Percentiles rank a stretch among this genome's conserved stretches.
phyloP scores from a whole-genome alignment of 306 rosid genomes.

The Pyrus communis region DNA sequence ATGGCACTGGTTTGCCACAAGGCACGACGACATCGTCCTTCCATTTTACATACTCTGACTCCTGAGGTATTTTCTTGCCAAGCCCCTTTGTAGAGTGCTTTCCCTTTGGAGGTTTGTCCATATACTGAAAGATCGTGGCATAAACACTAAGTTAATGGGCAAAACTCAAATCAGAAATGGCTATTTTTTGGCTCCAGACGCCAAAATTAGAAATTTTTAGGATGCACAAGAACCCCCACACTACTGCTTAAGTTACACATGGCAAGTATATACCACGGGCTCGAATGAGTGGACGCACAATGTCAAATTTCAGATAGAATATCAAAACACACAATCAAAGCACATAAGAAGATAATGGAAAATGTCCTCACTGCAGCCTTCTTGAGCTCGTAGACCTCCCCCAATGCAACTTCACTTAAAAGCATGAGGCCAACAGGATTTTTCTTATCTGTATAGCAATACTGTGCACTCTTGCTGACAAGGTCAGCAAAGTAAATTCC shows the following conservation, averaged over 20 bases:
- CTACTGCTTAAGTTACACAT: background rate
- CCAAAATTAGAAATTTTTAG: background rate
- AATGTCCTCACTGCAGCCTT: constrained; percentile 62
- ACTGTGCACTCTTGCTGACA: constrained; percentile 97
- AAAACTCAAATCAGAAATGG: background rate
- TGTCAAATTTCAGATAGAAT: background rate
- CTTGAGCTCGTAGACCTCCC: constrained; percentile 74
- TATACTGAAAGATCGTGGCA: constrained; percentile 43
- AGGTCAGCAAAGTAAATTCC: constrained; percentile 92
- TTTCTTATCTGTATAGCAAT: constrained; percentile 90
- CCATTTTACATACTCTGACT: constrained; percentile 61
- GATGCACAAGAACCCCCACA: background rate
- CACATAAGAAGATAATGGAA: constrained; percentile 2
- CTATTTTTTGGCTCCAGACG: background rate
- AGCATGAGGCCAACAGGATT: constrained; percentile 84
- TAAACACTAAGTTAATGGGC: background rate
- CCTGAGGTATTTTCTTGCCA: constrained; percentile 72
- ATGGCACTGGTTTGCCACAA: constrained; percentile 84
- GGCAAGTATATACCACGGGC: background rate
- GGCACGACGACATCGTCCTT: constrained; percentile 73
- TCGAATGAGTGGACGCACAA: background rate
- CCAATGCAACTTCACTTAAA: constrained; percentile 91
- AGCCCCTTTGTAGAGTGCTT: constrained; percentile 93
- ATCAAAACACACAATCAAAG: background rate
- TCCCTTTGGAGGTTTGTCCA: constrained; percentile 89